phyloP scores from a whole-genome alignment of 169 alveolate species.

The Cryptosporidium sp. region DNA sequence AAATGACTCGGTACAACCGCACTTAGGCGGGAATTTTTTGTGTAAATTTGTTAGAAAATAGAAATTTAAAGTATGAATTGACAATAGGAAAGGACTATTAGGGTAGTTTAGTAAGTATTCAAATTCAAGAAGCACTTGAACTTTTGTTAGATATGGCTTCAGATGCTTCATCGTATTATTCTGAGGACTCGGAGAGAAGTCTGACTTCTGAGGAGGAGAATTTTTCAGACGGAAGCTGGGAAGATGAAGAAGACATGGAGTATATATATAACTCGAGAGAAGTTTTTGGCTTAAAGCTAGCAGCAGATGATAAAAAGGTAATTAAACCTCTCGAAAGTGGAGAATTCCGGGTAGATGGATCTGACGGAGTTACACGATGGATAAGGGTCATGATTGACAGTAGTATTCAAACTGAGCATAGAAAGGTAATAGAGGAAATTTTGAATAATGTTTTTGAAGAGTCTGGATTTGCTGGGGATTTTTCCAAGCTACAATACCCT shows the following conservation, averaged over 20 bases:
- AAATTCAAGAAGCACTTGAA: not conserved
- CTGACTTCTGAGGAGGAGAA: conserved; percentile 41
- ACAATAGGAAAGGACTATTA: not conserved
- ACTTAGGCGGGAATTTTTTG: not conserved
- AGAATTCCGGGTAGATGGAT: conserved; percentile 22
- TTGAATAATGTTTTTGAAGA: conserved; percentile 1
- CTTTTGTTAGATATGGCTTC: conserved; percentile 8
- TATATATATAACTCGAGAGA: conserved; percentile 18
- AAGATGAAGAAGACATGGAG: conserved; percentile 32
- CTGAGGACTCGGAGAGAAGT: conserved; percentile 51
- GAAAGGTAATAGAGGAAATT: conserved; percentile 10
- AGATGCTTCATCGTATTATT: conserved; percentile 55
- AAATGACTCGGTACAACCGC: not conserved
- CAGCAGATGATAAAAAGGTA: not conserved
- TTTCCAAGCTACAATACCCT: not conserved
- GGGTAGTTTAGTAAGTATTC: not conserved
- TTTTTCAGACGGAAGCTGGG: conserved; percentile 13
- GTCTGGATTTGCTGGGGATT: not conserved
- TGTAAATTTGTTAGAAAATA: too few relatives aligned
- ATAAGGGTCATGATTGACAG: conserved; percentile 45
- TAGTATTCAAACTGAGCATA: conserved; percentile 46
- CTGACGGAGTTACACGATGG: conserved; percentile 30
- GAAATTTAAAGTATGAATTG: not conserved
- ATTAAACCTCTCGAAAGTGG: not conserved
- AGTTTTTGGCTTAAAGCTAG: conserved; percentile 41